phyloP scores from a whole-genome alignment of 768 basidiomycete species.

The Russula emetica region DNA sequence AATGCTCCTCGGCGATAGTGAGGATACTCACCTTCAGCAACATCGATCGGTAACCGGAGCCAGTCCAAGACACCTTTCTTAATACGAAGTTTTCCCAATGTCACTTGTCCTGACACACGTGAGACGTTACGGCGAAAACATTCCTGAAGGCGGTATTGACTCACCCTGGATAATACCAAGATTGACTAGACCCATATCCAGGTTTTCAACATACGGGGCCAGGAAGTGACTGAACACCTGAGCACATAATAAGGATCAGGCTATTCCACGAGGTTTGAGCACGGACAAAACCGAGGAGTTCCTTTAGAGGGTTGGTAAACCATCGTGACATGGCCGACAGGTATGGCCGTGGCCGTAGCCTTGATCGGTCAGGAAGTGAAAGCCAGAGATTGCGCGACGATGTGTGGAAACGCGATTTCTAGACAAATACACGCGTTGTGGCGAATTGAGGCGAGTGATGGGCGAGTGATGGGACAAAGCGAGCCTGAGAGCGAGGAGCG shows the following conservation, averaged over 20 bases:
- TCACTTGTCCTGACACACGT: constrained; percentile 57
- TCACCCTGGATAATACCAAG: constrained; percentile 86
- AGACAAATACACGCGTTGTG: constrained; percentile 4
- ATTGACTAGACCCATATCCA: constrained; percentile 92
- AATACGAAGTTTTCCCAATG: constrained; percentile 74
- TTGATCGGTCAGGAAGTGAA: neutral
- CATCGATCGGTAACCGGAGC: constrained; percentile 92
- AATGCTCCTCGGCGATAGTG: neutral
- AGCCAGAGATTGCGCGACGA: neutral
- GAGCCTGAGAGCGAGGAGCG: too few species aligned
- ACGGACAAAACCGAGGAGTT: constrained; percentile 74
- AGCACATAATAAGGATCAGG: constrained; percentile 3
- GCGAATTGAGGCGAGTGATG: neutral
- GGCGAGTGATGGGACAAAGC: neutral
- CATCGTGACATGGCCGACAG: constrained; percentile 38
- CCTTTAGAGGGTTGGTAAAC: constrained; percentile 86
- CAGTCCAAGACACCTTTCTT: constrained; percentile 94
- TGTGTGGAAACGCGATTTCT: neutral
- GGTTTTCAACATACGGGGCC: constrained; percentile 92
- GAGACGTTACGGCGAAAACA: constrained; percentile 16
- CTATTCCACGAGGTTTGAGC: neutral
- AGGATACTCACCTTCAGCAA: constrained; percentile 66
- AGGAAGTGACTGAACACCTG: constrained; percentile 87
- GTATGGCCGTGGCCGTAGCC: neutral
- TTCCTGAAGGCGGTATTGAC: constrained; percentile 13